phyloP scores from a whole-genome alignment of 352 stramenopile species.

The Phytophthora ohioensis region DNA sequence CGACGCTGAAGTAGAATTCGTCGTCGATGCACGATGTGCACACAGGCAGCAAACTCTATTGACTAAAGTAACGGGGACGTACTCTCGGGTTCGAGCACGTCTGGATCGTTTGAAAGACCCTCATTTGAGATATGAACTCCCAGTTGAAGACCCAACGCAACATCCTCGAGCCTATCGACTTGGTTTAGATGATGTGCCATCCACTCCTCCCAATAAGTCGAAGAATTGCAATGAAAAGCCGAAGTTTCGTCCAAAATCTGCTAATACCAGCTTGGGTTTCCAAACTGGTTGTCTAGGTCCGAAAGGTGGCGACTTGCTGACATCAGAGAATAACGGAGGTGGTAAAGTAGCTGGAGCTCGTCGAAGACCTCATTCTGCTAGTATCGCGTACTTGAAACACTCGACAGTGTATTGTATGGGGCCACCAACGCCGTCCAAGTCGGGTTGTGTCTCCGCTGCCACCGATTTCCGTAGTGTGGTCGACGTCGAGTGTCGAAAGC shows the following conservation, averaged over 20 bases:
- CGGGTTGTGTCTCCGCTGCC: slow-evolving; percentile 13
- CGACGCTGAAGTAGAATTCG: slow-evolving; percentile 16
- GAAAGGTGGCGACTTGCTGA: slow-evolving; percentile 24
- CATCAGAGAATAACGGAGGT: slow-evolving; percentile 2
- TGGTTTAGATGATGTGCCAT: slow-evolving; percentile 55
- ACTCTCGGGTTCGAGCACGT: slow-evolving; percentile 38
- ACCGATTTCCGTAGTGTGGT: slow-evolving; percentile 51
- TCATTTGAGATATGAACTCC: slow-evolving; percentile 54
- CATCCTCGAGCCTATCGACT: slow-evolving; percentile 61
- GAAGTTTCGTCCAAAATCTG: slow-evolving; percentile 51
- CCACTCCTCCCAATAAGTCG: slow-evolving; percentile 38
- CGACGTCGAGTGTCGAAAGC: slow-evolving; percentile 46
- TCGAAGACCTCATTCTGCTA: slow-evolving; percentile 60
- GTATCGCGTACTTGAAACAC: slow-evolving; percentile 57
- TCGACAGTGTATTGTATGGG: slow-evolving; percentile 69
- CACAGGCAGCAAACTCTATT: slow-evolving; percentile 42
- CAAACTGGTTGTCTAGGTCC: slow-evolving; percentile 11
- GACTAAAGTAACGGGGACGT: slow-evolving; percentile 38
- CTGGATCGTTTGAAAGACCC: slow-evolving; percentile 53
- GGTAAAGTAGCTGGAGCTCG: slow-evolving; percentile 61
- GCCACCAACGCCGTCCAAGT: slow-evolving; percentile 11
- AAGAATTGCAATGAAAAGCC: slow-evolving; percentile 14
- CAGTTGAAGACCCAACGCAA: slow-evolving; percentile 47
- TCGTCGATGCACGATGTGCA: slow-evolving; percentile 39
- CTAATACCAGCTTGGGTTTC: slow-evolving; percentile 36